Conservation (phyloP, 1,139 yeast species). For the Pichia sp. region DNA sequence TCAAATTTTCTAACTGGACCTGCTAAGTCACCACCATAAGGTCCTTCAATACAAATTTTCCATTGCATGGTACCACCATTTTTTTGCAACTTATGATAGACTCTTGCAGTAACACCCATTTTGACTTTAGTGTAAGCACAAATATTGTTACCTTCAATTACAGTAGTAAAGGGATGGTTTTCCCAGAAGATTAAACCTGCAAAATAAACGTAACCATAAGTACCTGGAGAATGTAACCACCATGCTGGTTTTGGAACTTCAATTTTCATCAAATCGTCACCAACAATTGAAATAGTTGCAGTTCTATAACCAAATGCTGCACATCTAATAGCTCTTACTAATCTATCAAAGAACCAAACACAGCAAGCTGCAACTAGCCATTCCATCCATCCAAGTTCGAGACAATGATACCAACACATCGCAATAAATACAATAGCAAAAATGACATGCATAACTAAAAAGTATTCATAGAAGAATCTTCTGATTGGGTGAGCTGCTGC, state of each 20-base stretch:
- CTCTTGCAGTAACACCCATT: slow-evolving; percentile 21
- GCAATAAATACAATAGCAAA: slow-evolving; percentile 32
- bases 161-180: slow-evolving; percentile 35
- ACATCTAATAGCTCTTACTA: slow-evolving; percentile 30
- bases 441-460: slow-evolving; percentile 32
- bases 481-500: slow-evolving; percentile 42
- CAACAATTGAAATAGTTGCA: slow-evolving; percentile 15
- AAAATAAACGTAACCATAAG: slow-evolving; percentile 42
- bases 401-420: slow-evolving; percentile 35
- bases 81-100: slow-evolving; percentile 19
- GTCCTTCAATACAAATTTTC: slow-evolving; percentile 14
- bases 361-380: slow-evolving; percentile 37
- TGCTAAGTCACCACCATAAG: slow-evolving; percentile 14
- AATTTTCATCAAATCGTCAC: slow-evolving; percentile 36
- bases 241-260: slow-evolving; percentile 36
- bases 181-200: slow-evolving; percentile 27
- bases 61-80: slow-evolving; percentile 14
- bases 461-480: slow-evolving; percentile 37
- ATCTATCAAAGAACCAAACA: slow-evolving; percentile 33
- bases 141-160: slow-evolving; percentile 15
- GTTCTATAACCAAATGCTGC: slow-evolving; percentile 32
- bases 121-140: slow-evolving; percentile 33
- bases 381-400: slow-evolving; percentile 35
- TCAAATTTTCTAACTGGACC: slow-evolving; percentile 37
- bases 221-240: slow-evolving; percentile 31